Conservation (phyloP, 805 yeast genomes). For the Citeromyces matritensis region DNA sequence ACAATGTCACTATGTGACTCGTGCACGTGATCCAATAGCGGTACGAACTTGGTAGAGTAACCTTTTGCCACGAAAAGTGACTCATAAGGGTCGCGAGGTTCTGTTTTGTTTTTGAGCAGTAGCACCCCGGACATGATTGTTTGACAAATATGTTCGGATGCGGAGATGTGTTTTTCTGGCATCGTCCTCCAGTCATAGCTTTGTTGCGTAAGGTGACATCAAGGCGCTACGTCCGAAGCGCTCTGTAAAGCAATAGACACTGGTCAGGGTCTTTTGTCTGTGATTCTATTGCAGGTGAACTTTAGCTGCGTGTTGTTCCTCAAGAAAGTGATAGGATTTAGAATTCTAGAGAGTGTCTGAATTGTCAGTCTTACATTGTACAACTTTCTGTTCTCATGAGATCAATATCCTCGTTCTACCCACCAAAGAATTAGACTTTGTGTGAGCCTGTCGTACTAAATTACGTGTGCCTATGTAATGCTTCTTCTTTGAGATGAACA, state of each 20-base stretch:
- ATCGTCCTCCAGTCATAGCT: neutral
- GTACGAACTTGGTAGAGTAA: conserved; percentile 42
- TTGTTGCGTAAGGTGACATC: neutral
- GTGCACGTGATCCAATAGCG: conserved; percentile 56
- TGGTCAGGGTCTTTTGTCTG: too few relatives aligned
- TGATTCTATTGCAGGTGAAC: too few relatives aligned
- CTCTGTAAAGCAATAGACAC: conserved; percentile 2
- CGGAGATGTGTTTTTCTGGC: neutral
- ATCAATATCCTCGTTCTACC: too few relatives aligned
- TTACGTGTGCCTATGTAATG: too few relatives aligned
- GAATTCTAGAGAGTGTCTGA: too few relatives aligned
- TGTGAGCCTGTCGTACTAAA: too few relatives aligned
- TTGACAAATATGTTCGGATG: neutral
- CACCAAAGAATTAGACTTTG: too few relatives aligned
- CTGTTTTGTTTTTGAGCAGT: conserved; percentile 58
- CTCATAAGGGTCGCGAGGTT: conserved; percentile 55
- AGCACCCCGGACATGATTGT: conserved; percentile 17
- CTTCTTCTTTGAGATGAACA: too few relatives aligned
- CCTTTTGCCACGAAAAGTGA: conserved; percentile 19
- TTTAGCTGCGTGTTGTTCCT: too few relatives aligned
- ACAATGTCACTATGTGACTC: conserved; percentile 29
- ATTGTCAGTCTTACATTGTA: too few relatives aligned
- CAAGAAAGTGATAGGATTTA: too few relatives aligned
- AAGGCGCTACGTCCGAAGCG: neutral
- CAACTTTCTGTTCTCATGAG: too few relatives aligned